phyloP scores from a whole-genome alignment of 2,329 filamentous ascomycete genomes.

The Aaosphaeria pasadenensis region DNA sequence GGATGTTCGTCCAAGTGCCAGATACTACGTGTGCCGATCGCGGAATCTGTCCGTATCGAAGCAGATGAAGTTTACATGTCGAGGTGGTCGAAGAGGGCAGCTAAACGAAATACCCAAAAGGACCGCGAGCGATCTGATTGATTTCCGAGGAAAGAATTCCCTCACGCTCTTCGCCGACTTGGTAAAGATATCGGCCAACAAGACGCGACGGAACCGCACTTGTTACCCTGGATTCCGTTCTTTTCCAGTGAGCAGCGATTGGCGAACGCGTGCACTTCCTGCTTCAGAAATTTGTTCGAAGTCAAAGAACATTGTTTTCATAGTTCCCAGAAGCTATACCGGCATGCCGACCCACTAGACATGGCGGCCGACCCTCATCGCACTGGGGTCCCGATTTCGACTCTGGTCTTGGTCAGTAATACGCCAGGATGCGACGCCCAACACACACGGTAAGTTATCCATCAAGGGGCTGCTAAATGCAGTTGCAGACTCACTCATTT shows the following conservation, averaged over 20 bases:
- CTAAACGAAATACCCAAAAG: not conserved
- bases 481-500: not conserved
- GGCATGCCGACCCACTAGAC: conserved; percentile 36
- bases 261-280: conserved; percentile 32
- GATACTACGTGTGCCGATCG: not conserved
- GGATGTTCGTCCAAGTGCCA: no score
- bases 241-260: conserved; percentile 43
- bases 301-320: conserved; percentile 34
- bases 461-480: not conserved
- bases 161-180: not conserved
- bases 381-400: conserved; percentile 44
- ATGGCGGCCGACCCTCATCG: conserved; percentile 43
- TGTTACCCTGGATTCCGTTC: conserved; percentile 33
- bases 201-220: conserved; percentile 9
- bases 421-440: not conserved
- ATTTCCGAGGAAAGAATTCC: not conserved
- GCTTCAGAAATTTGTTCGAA: conserved; percentile 11
- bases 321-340: conserved; percentile 41
- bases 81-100: not conserved
- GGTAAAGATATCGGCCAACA: not conserved
- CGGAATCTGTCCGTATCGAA: not conserved
- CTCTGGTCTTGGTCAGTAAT: conserved; percentile 17
- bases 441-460: not conserved
- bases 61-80: no score
- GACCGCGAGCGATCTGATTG: not conserved